These are phyloP conservation scores for Brassica nigra DNA, from an alignment of 345 rosid genomes.

Conservation along the genomic window DNA sequence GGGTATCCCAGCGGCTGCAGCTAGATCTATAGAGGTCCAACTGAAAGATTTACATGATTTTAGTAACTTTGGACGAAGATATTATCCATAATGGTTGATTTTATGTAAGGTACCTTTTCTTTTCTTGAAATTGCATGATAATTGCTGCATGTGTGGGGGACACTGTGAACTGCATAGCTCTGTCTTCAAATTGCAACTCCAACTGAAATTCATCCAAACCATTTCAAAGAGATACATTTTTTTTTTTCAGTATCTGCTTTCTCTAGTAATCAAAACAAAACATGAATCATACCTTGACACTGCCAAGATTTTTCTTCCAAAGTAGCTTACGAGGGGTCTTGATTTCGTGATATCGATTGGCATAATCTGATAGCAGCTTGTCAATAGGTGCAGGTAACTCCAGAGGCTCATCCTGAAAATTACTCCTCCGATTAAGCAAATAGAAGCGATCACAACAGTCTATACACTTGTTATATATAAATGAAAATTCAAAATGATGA, in stretches of 20 bases:
- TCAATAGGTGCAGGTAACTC: constrained; percentile 73
- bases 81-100: constrained; percentile 5
- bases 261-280: not conserved
- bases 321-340: constrained; percentile 94
- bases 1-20: constrained; percentile 70
- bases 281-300: constrained; percentile 62
- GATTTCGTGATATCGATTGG: constrained; percentile 72
- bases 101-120: constrained; percentile 54
- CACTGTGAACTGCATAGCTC: constrained; percentile 73
- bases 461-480: not conserved
- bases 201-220: constrained; percentile 52
- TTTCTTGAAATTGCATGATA: constrained; percentile 93
- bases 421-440: constrained; percentile 7
- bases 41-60: constrained; percentile 46
- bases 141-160: constrained; percentile 89
- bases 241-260: not conserved
- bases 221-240: constrained; percentile 1
- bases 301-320: constrained; percentile 98
- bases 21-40: constrained; percentile 81
- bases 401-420: constrained; percentile 79
- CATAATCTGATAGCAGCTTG: constrained; percentile 77
- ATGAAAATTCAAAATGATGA: not conserved
- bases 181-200: constrained; percentile 92
- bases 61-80: constrained; percentile 1
- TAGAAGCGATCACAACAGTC: not conserved